A percentile compares a stretch with the other conserved stretches of the same genome.
These are phyloP conservation scores for Hygrophoropsis aurantiaca DNA, from an alignment of 768 basidiomycete species.

Conservation along the genomic window DNA sequence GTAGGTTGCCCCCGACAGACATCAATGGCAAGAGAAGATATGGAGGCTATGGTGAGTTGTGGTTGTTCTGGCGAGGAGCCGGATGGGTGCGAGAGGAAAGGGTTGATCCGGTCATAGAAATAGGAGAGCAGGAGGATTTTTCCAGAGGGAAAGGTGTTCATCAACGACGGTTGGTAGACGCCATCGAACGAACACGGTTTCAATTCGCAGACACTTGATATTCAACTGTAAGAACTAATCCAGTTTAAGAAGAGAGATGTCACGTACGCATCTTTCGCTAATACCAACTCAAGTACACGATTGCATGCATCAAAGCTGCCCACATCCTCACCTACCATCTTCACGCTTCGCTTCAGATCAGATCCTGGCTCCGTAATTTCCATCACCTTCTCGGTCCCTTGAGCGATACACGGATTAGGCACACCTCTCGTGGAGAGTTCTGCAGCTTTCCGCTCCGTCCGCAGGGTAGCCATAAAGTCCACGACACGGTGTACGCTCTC, in stretches of 20 bases:
- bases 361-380: conserved; percentile 53
- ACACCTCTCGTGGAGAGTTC: conserved; percentile 11
- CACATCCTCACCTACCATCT: conserved; percentile 82
- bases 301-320: conserved; percentile 88
- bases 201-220: conserved; percentile 72
- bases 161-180: conserved; percentile 91
- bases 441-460: conserved; percentile 13
- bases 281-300: conserved; percentile 78
- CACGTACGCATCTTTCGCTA: conserved; percentile 92
- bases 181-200: conserved; percentile 98
- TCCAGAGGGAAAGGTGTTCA: conserved; percentile 85
- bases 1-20: conserved; percentile 70
- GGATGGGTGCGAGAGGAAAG: conserved; percentile 51
- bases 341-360: conserved; percentile 54
- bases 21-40: conserved; percentile 61
- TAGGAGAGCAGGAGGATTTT: conserved; percentile 92
- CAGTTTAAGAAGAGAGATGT: neutral
- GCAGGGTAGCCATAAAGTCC: conserved; percentile 72
- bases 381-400: conserved; percentile 60
- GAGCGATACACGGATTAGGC: conserved; percentile 80
- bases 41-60: conserved; percentile 49
- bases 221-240: neutral
- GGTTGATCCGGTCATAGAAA: conserved; percentile 92
- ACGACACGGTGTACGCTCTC: conserved; percentile 85
- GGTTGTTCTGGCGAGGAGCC: conserved; percentile 20